Base-by-base conservation (phyloP, 2,329 filamentous ascomycete species). In the Plectosphaerella cucumerina region DNA sequence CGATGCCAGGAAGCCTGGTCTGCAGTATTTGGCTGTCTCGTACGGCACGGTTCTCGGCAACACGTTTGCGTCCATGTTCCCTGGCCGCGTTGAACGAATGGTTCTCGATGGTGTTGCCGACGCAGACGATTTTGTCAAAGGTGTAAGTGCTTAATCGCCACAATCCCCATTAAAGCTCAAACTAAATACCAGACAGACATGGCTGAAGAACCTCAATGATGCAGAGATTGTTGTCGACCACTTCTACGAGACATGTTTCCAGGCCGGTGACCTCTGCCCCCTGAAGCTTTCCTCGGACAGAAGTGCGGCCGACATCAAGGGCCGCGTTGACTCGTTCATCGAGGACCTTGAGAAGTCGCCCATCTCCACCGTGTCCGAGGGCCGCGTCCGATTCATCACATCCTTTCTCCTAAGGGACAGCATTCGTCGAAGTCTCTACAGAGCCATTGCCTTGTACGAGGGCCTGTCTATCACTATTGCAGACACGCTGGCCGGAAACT, bases 1-100 rank as follows among this genome's bases (percentile, higher is more conserved):
- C 6, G 21, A 14, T 26, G 39, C 1, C 52, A 54, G 33, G 44
- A 56, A 1, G 47, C 51, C 60, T 4, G 55, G 62, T 12, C 55
- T 79, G 26, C 72, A 73, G 57, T 81, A 77, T 55, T 71, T 74
- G 64, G 76, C 77, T 0, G 71, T 79, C 48, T 77, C 74, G 6
- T 69, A 68, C 55, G 65, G 66, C 44, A 67, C 66, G 18, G 51
- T 61, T 26, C 53, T 62, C 15, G 65, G 65, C 49, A 44, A 53
- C 15, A 63, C 60, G 17, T 64, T 69, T 50, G 67, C 68, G 15
- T 64, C 67, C 21, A 65, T 71, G 62, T 71, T 70, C 57, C 69
- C 69, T 2, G 66, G 67, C n/a, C 59, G 65, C 9, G 59, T 70
- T 81, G 81, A 17, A 66, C 66, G 73, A 14, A 59, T 78, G 48